Percentiles rank a stretch among this genome's conserved stretches.
Evolutionary conservation across 208 protist species (phyloP).

Genomic region (Trypanosoma boissoni): DNA sequence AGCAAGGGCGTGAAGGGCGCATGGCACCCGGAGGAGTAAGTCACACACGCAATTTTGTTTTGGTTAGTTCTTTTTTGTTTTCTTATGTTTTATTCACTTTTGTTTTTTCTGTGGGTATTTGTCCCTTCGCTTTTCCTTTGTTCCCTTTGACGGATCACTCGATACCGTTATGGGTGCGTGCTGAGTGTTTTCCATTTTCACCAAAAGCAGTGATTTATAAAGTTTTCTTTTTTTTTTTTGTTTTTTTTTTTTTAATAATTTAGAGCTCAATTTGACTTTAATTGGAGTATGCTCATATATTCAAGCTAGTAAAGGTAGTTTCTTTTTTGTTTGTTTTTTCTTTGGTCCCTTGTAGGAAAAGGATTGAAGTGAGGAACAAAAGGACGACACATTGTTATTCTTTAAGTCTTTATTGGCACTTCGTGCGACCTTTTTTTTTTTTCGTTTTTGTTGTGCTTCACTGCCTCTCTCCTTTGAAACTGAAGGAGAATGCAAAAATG

Average conservation of each 20-base stretch:
- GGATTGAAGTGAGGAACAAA: background rate
- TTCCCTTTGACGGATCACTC: too few relatives aligned
- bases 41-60: background rate
- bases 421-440: slow-evolving; percentile 1
- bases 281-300: background rate
- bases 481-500: slow-evolving; percentile 28
- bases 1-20: slow-evolving; percentile 84
- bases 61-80: slow-evolving; percentile 15
- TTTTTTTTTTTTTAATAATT: slow-evolving; percentile 12
- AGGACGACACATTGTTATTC: background rate
- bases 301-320: background rate
- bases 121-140: too few relatives aligned
- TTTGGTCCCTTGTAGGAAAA: slow-evolving; percentile 1
- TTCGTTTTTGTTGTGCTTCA: background rate
- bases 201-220: slow-evolving; percentile 1
- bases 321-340: slow-evolving; percentile 24
- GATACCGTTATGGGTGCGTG: too few relatives aligned
- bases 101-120: too few relatives aligned
- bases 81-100: slow-evolving; percentile 21
- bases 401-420: too few relatives aligned
- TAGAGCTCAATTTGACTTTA: background rate
- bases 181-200: too few relatives aligned
- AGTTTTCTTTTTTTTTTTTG: slow-evolving; percentile 21
- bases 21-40: slow-evolving; percentile 88
- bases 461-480: background rate